These are phyloP conservation scores for Phyllachora maydis DNA, from an alignment of 2,329 filamentous ascomycete species.

Conservation along the genomic window DNA sequence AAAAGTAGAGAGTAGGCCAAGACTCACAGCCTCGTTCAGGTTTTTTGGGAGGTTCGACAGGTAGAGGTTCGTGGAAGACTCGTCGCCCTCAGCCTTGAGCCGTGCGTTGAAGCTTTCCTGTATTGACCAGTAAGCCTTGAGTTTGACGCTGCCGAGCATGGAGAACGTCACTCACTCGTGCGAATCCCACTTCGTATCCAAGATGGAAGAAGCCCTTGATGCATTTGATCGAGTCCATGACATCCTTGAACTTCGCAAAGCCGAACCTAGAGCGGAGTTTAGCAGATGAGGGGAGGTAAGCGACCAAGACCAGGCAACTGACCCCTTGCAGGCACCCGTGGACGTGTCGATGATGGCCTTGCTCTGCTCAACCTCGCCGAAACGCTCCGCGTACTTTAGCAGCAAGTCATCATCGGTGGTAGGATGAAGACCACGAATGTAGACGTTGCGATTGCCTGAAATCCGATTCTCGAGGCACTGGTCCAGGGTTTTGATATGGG, in stretches of 20 bases:
- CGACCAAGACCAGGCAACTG: slow-evolving; percentile 12
- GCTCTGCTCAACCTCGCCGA: slow-evolving; percentile 85
- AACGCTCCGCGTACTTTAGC: slow-evolving; percentile 62
- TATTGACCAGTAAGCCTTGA: neutral
- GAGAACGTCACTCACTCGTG: slow-evolving; percentile 50
- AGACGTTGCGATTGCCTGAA: slow-evolving; percentile 86
- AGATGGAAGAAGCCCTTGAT: slow-evolving; percentile 89
- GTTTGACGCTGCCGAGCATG: too few relatives aligned
- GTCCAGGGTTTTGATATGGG: slow-evolving; percentile 74
- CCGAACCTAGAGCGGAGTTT: slow-evolving; percentile 48
- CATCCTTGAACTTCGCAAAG: slow-evolving; percentile 86
- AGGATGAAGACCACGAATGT: slow-evolving; percentile 88
- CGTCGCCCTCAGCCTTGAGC: slow-evolving; percentile 88
- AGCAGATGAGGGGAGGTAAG: slow-evolving; percentile 1
- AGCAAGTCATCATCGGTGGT: slow-evolving; percentile 89
- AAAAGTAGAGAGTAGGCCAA: neutral
- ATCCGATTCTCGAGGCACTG: slow-evolving; percentile 88
- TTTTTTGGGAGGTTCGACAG: slow-evolving; percentile 90
- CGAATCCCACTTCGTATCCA: slow-evolving; percentile 95
- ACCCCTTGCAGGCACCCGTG: slow-evolving; percentile 94
- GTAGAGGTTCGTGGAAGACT: slow-evolving; percentile 82
- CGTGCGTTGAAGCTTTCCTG: slow-evolving; percentile 97
- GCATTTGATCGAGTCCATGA: slow-evolving; percentile 79
- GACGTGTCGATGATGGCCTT: slow-evolving; percentile 96
- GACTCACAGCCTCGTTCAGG: slow-evolving; percentile 75